These are phyloP conservation scores for Naganishia onofrii DNA, from an alignment of 768 basidiomycete species.

Conservation along the genomic window DNA sequence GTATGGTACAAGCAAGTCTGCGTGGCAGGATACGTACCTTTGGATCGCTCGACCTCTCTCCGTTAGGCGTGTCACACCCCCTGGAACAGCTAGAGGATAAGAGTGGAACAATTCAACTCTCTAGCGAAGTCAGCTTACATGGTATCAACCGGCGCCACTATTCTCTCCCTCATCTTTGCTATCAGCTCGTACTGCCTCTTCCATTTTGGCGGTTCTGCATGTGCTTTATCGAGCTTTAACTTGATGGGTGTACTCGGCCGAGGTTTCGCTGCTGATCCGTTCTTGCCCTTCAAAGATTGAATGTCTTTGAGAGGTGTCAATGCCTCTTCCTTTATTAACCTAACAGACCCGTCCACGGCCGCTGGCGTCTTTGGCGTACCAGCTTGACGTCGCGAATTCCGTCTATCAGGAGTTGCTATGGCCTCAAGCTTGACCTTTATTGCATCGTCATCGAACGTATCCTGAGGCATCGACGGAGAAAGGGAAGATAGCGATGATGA, in stretches of 20 bases:
- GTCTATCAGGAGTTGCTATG: not conserved
- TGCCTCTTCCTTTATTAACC: not conserved
- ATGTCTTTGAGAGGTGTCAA: not conserved
- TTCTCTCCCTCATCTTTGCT: constrained; percentile 68
- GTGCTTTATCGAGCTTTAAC: constrained; percentile 45
- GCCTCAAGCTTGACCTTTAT: constrained; percentile 8
- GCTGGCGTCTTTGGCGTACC: not conserved
- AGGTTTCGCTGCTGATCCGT: not conserved
- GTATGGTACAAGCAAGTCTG: not conserved
- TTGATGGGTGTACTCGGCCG: constrained; percentile 25
- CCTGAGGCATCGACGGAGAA: not conserved
- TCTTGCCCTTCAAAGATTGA: not conserved
- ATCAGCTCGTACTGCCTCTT: constrained; percentile 55
- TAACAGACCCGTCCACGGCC: not conserved
- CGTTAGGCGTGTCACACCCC: constrained; percentile 49
- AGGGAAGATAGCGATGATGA: constrained; percentile 4
- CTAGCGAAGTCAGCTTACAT: constrained; percentile 53
- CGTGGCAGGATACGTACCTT: constrained; percentile 31
- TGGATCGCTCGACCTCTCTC: constrained; percentile 34
- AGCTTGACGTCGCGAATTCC: too few species aligned
- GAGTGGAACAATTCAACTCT: not conserved
- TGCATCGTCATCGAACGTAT: not conserved
- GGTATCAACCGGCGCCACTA: constrained; percentile 83
- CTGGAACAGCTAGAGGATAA: constrained; percentile 25
- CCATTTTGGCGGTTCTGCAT: constrained; percentile 47